Conservation (phyloP, 805 yeast species). For the Spencermartinsiella europaea region DNA sequence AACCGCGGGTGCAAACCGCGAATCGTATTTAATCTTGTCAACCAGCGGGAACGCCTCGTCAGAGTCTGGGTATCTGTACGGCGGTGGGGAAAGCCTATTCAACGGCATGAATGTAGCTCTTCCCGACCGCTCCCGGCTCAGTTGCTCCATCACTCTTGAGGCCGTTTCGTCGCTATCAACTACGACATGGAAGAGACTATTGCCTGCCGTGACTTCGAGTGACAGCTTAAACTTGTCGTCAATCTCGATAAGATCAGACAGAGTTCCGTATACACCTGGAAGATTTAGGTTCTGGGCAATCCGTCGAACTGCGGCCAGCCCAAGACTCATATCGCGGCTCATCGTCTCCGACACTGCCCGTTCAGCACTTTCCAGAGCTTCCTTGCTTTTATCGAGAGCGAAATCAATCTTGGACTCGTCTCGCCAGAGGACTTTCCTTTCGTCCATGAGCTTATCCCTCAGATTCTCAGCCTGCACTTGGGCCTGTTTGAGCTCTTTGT, state of each 20-base stretch:
- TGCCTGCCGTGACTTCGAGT: slow-evolving; percentile 86
- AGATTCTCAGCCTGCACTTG: slow-evolving; percentile 15
- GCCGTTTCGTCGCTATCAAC: slow-evolving; percentile 89
- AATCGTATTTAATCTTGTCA: slow-evolving; percentile 61
- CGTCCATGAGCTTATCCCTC: slow-evolving; percentile 46
- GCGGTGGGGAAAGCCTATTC: slow-evolving; percentile 52
- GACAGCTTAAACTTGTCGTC: slow-evolving; percentile 80
- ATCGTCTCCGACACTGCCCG: slow-evolving; percentile 56
- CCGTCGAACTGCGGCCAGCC: slow-evolving; percentile 63
- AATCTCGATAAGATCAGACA: slow-evolving; percentile 78
- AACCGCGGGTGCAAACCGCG: slow-evolving; percentile 58
- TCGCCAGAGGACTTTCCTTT: slow-evolving; percentile 72
- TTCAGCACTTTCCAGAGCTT: slow-evolving; percentile 53
- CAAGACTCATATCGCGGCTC: slow-evolving; percentile 33
- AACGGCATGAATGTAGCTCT: slow-evolving; percentile 89
- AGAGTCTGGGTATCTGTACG: slow-evolving; percentile 51
- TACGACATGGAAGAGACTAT: slow-evolving; percentile 77
- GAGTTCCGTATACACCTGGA: slow-evolving; percentile 62
- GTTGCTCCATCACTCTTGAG: slow-evolving; percentile 66
- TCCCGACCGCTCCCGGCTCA: slow-evolving; percentile 65
- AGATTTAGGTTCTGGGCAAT: slow-evolving; percentile 57
- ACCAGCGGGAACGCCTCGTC: slow-evolving; percentile 71
- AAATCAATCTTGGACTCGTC: slow-evolving; percentile 62
- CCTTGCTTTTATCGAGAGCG: slow-evolving; percentile 48
- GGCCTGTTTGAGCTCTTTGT: slow-evolving; percentile 14